These are phyloP conservation scores for Hortaea sp. DNA, from an alignment of 2,329 filamentous ascomycete species.

Conservation along the genomic window DNA sequence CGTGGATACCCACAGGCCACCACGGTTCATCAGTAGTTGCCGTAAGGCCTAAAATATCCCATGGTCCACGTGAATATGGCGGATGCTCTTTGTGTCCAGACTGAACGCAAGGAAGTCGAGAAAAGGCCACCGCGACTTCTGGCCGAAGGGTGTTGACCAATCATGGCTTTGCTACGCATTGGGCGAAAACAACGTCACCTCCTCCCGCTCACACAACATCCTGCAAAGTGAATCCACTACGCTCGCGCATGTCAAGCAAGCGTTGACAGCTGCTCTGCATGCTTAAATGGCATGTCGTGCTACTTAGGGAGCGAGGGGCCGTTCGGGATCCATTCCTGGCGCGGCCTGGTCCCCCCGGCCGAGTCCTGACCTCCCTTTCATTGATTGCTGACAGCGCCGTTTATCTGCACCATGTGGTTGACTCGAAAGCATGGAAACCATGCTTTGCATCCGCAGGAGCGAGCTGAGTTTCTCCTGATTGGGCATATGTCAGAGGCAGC, in stretches of 20 bases:
- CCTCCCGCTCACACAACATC: conserved; percentile 3
- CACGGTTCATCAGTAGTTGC: not conserved
- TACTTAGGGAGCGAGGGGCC: not conserved
- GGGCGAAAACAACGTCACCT: not conserved
- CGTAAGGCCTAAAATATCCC: not conserved
- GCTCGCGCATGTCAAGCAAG: not conserved
- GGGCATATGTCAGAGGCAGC: not conserved
- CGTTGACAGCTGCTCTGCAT: conserved; percentile 4
- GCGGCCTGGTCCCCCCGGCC: not conserved
- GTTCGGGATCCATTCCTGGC: not conserved
- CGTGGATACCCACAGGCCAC: not conserved
- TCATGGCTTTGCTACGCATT: not conserved
- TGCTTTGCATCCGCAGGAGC: not conserved
- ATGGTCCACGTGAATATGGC: not conserved
- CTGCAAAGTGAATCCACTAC: conserved; percentile 1
- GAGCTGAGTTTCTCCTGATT: not conserved
- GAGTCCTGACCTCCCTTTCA: not conserved
- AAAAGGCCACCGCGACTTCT: not conserved
- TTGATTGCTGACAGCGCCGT: conserved; percentile 1
- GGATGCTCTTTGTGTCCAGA: not conserved
- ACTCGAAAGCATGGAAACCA: conserved; percentile 1
- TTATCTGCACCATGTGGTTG: not conserved
- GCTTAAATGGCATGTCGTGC: conserved; percentile 1
- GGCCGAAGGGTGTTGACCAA: not conserved
- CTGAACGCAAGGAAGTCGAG: not conserved